Evolutionary conservation across 306 rosid species (phyloP), one percentile per base, ranked within the genome.

Genomic region (Acacia confusa): DNA sequence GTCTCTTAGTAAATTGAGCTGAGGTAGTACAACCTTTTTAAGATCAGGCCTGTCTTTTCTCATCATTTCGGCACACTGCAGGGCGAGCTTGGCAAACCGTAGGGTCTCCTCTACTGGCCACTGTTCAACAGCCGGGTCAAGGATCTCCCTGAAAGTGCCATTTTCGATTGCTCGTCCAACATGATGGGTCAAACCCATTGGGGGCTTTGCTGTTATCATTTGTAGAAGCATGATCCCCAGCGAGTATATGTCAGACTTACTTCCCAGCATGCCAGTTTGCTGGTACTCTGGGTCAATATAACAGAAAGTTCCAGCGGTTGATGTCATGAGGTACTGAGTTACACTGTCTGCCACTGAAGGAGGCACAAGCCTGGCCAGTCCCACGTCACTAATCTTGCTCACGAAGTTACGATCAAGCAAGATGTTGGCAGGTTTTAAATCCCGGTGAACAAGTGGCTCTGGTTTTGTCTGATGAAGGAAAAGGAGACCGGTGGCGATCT

Each of bases 241-340:
- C n/a, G 99, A 95, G 91, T 93, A 95, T 32, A 95, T 58, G 57
- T 95, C 99, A 25, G 99, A 95, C 77, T 93, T 93, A 28, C 88
- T 89, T 38, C 98, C 99, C 3, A 95, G 92, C 95, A 91, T 83
- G 52, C 99, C 99, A 0, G 99, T 95, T 79, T 93, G 97, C 63
- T 93, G 97, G 82, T 95, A 95, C 86, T 95, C 99, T 5, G 99
- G 99, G 38, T 95, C 99, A 24, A 95, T 95, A 83, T 95, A 95
- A 71, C 97, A 95, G 80, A 95, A 95, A 12, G 99, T 95, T 82
- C 99, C 99, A 0, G 99, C 99, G 12, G 97, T 88, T 9, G 97
- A 86, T 16, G 99, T 95, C 99, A 95, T 85, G 57, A 87, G 90
- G 61, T 93, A 95, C 84, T 93, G 99, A 30, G 99, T 95, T 4